A percentile compares a stretch with the other conserved stretches of the same genome.
These are phyloP conservation scores for Suillus brevipes DNA, from an alignment of 768 basidiomycete species.

Conservation along the genomic window DNA sequence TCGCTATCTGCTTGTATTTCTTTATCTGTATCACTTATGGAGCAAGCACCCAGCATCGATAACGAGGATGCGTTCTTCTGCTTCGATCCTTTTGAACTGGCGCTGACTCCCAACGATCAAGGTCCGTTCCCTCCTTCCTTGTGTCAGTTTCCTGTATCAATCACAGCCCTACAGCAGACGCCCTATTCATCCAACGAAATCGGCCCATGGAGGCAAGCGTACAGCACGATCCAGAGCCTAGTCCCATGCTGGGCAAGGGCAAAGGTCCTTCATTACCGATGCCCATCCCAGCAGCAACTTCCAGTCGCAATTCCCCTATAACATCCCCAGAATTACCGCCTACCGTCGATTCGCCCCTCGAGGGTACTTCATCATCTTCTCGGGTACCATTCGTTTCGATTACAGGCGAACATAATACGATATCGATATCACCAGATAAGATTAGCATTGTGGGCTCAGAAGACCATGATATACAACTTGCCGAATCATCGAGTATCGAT, in stretches of 20 bases:
- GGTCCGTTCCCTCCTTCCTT: constrained; percentile 13
- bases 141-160: neutral
- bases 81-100: constrained; percentile 48
- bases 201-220: neutral
- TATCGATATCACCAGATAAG: neutral
- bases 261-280: constrained; percentile 56
- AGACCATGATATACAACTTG: neutral
- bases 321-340: constrained; percentile 14
- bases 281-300: constrained; percentile 47
- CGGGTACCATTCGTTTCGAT: neutral
- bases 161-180: constrained; percentile 13
- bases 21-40: constrained; percentile 31
- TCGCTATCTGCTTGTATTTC: constrained; percentile 20
- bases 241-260: constrained; percentile 48
- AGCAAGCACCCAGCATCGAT: constrained; percentile 47
- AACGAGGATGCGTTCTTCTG: constrained; percentile 52
- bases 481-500: constrained; percentile 8
- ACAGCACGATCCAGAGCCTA: constrained; percentile 23
- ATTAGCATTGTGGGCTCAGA: neutral
- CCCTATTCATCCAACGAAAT: neutral
- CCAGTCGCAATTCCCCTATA: constrained; percentile 10
- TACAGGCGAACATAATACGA: neutral
- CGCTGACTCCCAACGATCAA: neutral
- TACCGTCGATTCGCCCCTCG: neutral
- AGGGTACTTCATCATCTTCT: constrained; percentile 22